These are phyloP conservation scores for Phellinidium pouzarii DNA, from an alignment of 1,284 basidiomycete genomes.

Conservation along the genomic window DNA sequence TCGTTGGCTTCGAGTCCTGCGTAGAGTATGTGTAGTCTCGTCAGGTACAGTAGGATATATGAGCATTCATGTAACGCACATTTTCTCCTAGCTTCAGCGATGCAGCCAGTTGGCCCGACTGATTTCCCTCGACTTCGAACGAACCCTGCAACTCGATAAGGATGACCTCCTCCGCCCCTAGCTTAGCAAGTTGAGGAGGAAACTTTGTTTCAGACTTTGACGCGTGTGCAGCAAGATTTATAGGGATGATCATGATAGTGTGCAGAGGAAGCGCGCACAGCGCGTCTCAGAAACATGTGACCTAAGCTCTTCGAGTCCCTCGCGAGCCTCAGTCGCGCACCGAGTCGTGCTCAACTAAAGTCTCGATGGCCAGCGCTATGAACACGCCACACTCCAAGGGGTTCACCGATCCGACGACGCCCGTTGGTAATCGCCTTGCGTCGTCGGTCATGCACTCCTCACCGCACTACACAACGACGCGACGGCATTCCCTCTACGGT, in stretches of 20 bases:
- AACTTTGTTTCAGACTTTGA: slow-evolving; percentile 36
- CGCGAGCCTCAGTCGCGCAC: background rate
- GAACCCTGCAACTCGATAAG: slow-evolving; percentile 72
- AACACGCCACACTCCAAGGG: slow-evolving; percentile 20
- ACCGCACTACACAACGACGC: slow-evolving; percentile 70
- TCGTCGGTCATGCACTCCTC: slow-evolving; percentile 48
- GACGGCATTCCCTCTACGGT: slow-evolving; percentile 76
- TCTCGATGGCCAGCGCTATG: slow-evolving; percentile 5
- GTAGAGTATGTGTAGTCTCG: background rate
- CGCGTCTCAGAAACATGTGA: slow-evolving; percentile 7
- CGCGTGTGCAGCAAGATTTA: slow-evolving; percentile 32
- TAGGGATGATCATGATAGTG: slow-evolving; percentile 44
- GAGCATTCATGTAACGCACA: too few species aligned
- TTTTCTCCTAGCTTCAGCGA: slow-evolving; percentile 46
- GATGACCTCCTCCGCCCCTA: slow-evolving; percentile 63
- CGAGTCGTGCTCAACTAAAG: background rate
- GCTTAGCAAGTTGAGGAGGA: slow-evolving; percentile 51
- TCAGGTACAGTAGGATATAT: too few species aligned
- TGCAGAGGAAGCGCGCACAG: background rate
- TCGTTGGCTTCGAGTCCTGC: slow-evolving; percentile 64
- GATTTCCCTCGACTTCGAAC: slow-evolving; percentile 54
- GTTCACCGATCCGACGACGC: slow-evolving; percentile 18
- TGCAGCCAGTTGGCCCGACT: slow-evolving; percentile 56
- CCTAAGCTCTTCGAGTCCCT: background rate
- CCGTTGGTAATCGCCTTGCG: slow-evolving; percentile 9